These are phyloP conservation scores for Blastocystis sp. DNA, from an alignment of 352 stramenopile genomes.

Conservation along the genomic window DNA sequence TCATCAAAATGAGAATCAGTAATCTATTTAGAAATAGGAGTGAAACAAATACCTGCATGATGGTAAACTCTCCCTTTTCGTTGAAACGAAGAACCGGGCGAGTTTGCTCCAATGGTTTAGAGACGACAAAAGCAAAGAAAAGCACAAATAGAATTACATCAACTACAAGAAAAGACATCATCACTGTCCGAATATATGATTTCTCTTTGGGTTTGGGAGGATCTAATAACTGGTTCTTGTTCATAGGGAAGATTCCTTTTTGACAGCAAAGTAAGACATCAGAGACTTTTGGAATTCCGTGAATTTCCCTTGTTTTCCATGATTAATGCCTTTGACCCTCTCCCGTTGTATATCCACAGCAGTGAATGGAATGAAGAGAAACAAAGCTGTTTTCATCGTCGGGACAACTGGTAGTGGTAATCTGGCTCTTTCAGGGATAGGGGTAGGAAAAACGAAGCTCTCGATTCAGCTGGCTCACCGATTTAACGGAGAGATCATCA, in stretches of 20 bases:
- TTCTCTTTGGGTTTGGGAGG: not conserved
- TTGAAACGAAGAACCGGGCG: constrained; percentile 11
- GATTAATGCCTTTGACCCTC: not conserved
- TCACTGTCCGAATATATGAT: not conserved
- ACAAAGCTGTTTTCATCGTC: constrained; percentile 79
- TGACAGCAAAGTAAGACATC: not conserved
- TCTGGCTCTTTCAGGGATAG: not conserved
- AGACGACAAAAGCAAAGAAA: not conserved
- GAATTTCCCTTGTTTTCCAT: not conserved
- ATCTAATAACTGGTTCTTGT: not conserved
- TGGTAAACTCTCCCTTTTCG: constrained; percentile 4
- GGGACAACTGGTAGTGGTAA: constrained; percentile 73
- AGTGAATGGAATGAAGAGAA: constrained; percentile 66
- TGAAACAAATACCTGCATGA: not conserved
- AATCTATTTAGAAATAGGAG: not conserved
- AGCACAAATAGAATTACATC: not conserved
- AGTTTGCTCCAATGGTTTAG: not conserved
- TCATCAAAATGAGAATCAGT: constrained; percentile 45
- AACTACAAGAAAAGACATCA: not conserved
- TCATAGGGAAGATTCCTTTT: not conserved
- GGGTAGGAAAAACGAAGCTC: constrained; percentile 82
- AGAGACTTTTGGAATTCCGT: not conserved
- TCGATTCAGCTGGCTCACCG: constrained; percentile 81
- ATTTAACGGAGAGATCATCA: constrained; percentile 80
- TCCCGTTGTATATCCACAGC: not conserved